These are phyloP conservation scores for Alternaria incomplexa DNA, from an alignment of 2,329 filamentous ascomycete genomes.

Conservation along the genomic window DNA sequence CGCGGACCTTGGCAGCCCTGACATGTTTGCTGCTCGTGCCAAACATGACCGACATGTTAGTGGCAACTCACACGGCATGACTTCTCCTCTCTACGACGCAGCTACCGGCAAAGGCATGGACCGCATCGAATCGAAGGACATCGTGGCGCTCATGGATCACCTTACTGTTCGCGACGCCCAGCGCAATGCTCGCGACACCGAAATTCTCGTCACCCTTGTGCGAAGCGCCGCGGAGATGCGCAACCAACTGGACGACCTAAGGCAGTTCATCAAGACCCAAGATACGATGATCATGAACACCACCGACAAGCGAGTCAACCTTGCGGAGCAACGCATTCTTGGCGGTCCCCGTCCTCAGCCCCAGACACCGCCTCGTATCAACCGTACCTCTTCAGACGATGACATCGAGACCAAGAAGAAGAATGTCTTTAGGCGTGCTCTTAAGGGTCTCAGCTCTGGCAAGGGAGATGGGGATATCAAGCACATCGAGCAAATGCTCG, in stretches of 20 bases:
- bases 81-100: conserved; percentile 87
- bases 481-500: conserved; percentile 73
- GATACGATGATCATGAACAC: conserved; percentile 87
- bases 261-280: conserved; percentile 86
- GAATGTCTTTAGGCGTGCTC: conserved; percentile 91
- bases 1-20: conserved; percentile 49
- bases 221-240: conserved; percentile 96
- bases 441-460: conserved; percentile 80
- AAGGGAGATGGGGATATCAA: conserved; percentile 87
- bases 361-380: conserved; percentile 60
- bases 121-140: conserved; percentile 92
- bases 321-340: conserved; percentile 80
- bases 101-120: conserved; percentile 88
- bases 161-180: conserved; percentile 96
- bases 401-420: conserved; percentile 78
- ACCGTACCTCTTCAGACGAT: conserved; percentile 58
- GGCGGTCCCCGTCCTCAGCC: conserved; percentile 84
- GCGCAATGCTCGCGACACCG: conserved; percentile 92
- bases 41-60: conserved; percentile 72
- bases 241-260: conserved; percentile 94
- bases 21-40: conserved; percentile 53
- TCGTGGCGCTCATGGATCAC: conserved; percentile 97
- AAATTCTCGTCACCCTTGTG: conserved; percentile 93
- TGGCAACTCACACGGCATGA: conserved; percentile 90
- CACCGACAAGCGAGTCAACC: conserved; percentile 86